Conservation (phyloP, 495 filamentous ascomycete genomes). For the Hypoxylon rickii region DNA sequence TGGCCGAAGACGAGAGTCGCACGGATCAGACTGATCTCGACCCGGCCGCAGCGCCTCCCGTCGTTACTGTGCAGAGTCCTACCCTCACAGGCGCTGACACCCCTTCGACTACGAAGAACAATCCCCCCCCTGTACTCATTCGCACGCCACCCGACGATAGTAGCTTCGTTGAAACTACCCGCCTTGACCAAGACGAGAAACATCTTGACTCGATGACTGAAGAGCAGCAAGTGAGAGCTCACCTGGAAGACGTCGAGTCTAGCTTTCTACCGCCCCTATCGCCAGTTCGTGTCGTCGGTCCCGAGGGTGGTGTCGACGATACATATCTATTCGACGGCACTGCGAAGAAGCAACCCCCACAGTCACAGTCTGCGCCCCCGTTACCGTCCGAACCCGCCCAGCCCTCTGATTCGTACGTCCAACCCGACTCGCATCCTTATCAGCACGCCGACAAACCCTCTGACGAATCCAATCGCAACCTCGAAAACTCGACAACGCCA, state of each 20-base stretch:
- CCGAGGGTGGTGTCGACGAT: conserved; percentile 59
- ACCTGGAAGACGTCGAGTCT: conserved; percentile 85
- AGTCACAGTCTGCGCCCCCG: background rate
- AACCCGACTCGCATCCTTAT: conserved; percentile 3
- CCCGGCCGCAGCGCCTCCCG: conserved; percentile 6
- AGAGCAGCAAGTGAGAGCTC: conserved; percentile 51
- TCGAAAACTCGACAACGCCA: conserved; percentile 27
- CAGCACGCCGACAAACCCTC: conserved; percentile 6
- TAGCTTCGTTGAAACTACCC: conserved; percentile 51
- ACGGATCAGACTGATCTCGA: conserved; percentile 8
- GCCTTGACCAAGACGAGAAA: conserved; percentile 42
- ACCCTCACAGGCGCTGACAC: conserved; percentile 1
- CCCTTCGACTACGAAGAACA: conserved; percentile 24
- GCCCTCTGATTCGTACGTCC: background rate
- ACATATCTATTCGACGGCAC: conserved; percentile 65
- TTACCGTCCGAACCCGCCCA: conserved; percentile 1
- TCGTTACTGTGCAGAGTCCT: background rate
- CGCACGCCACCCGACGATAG: conserved; percentile 37
- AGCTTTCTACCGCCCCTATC: conserved; percentile 71
- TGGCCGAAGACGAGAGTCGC: conserved; percentile 38
- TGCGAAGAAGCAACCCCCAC: conserved; percentile 32
- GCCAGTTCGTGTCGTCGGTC: conserved; percentile 46
- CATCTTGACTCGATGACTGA: conserved; percentile 51
- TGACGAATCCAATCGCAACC: conserved; percentile 13
- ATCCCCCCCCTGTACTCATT: conserved; percentile 1